phyloP scores from a whole-genome alignment of 768 basidiomycete species.

The Kwoniella europaea region DNA sequence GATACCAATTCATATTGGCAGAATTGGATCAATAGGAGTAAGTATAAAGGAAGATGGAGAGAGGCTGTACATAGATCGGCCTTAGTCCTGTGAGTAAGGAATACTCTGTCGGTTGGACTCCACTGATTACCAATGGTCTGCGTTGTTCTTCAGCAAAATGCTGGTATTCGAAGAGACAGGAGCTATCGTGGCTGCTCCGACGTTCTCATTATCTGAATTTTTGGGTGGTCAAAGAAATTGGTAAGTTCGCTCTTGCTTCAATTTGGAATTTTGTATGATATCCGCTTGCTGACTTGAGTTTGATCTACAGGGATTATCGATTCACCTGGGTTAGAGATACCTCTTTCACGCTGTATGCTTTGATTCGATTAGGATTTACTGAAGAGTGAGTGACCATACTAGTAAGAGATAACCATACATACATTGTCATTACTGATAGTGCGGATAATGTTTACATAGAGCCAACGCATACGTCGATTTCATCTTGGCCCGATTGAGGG shows the following conservation, averaged over 20 bases:
- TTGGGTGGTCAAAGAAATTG: slow-evolving; percentile 90
- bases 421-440: slow-evolving; percentile 12
- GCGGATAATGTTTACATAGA: not conserved
- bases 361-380: slow-evolving; percentile 91
- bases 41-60: slow-evolving; percentile 92
- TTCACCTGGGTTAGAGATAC: slow-evolving; percentile 80
- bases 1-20: slow-evolving; percentile 84
- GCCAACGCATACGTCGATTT: slow-evolving; percentile 82
- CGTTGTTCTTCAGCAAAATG: slow-evolving; percentile 65
- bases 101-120: too few relatives aligned
- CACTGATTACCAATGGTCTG: not conserved
- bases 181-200: slow-evolving; percentile 92
- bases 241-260: slow-evolving; percentile 60
- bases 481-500: slow-evolving; percentile 77
- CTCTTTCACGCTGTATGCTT: slow-evolving; percentile 91
- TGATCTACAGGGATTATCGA: slow-evolving; percentile 52
- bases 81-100: slow-evolving; percentile 66
- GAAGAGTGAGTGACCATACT: slow-evolving; percentile 68
- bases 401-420: not conserved
- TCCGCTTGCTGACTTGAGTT: too few relatives aligned
- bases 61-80: slow-evolving; percentile 92
- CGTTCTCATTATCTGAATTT: slow-evolving; percentile 89
- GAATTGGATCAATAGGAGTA: slow-evolving; percentile 83
- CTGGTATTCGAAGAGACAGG: slow-evolving; percentile 91
- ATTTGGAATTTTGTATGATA: too few relatives aligned